phyloP scores from a whole-genome alignment of 1,139 yeast species.

The Geotrichum reessii region DNA sequence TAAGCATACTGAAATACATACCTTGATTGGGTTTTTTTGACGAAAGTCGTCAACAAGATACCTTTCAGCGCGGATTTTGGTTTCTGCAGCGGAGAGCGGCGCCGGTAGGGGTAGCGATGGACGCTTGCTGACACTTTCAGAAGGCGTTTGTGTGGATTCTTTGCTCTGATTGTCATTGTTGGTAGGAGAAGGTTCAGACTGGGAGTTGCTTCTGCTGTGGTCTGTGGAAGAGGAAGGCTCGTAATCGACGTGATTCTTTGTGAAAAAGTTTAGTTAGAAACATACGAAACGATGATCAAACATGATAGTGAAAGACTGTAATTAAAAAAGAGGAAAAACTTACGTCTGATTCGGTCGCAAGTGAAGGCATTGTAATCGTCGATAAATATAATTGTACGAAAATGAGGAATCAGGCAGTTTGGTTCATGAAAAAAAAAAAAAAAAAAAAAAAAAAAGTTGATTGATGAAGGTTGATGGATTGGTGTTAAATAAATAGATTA shows the following conservation, averaged over 20 bases:
- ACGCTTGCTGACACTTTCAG: background rate
- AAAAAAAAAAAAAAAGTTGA: background rate
- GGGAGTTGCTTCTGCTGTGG: background rate
- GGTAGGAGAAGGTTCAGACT: background rate
- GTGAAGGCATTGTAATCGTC: constrained; percentile 10
- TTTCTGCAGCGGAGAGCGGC: constrained; percentile 15
- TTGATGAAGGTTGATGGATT: background rate
- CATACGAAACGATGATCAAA: background rate
- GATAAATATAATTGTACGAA: background rate
- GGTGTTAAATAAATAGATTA: background rate
- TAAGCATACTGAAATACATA: background rate
- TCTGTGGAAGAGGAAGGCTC: background rate
- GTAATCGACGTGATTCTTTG: background rate
- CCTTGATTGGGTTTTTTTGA: constrained; percentile 17
- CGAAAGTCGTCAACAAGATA: constrained; percentile 18
- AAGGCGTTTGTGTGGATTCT: background rate
- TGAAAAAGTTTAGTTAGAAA: background rate
- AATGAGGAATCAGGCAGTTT: background rate
- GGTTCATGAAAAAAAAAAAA: background rate
- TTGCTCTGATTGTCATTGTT: background rate
- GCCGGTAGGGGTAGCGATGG: background rate
- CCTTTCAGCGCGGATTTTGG: constrained; percentile 13
- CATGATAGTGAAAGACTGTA: background rate
- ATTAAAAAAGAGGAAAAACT: background rate
- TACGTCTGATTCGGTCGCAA: constrained; percentile 13